A percentile compares a stretch with the other conserved stretches of the same genome.
Conservation (phyloP, 441 rosid genomes). For the Pelargonium citronellum region DNA sequence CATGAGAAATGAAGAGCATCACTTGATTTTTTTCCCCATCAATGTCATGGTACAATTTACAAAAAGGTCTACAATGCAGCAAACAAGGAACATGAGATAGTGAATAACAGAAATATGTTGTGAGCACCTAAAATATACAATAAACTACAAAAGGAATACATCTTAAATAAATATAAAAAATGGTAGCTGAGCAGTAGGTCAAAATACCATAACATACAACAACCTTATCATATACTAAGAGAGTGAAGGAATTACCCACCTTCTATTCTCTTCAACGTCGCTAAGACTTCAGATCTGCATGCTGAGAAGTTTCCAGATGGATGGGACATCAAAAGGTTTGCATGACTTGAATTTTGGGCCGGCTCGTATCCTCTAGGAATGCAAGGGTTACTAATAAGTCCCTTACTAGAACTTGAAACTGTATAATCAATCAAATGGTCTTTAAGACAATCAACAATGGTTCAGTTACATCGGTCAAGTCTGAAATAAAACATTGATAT, state of each 20-base stretch:
- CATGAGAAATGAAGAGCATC: constrained; percentile 16
- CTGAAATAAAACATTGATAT: neutral
- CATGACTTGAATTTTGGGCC: constrained; percentile 21
- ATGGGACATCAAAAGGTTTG: constrained; percentile 21
- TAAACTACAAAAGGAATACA: neutral
- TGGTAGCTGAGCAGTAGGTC: neutral
- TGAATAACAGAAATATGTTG: neutral
- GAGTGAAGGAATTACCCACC: constrained; percentile 21
- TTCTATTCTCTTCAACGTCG: constrained; percentile 30
- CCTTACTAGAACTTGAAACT: constrained; percentile 24
- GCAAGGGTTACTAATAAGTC: constrained; percentile 30
- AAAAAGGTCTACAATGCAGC: neutral
- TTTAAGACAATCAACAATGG: neutral
- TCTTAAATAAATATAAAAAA: neutral
- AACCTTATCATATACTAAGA: neutral
- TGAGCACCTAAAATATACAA: neutral
- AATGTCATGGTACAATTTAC: neutral
- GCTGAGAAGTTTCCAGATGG: constrained; percentile 39
- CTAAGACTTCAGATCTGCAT: constrained; percentile 34
- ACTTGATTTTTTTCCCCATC: neutral
- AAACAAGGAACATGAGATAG: neutral
- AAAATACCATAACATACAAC: constrained; percentile 2
- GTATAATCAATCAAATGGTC: constrained; percentile 17
- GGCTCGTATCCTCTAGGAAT: constrained; percentile 33
- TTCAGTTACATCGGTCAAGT: constrained; percentile 13